phyloP scores from a whole-genome alignment of 257 asterid species.

The Misopates orontium region DNA sequence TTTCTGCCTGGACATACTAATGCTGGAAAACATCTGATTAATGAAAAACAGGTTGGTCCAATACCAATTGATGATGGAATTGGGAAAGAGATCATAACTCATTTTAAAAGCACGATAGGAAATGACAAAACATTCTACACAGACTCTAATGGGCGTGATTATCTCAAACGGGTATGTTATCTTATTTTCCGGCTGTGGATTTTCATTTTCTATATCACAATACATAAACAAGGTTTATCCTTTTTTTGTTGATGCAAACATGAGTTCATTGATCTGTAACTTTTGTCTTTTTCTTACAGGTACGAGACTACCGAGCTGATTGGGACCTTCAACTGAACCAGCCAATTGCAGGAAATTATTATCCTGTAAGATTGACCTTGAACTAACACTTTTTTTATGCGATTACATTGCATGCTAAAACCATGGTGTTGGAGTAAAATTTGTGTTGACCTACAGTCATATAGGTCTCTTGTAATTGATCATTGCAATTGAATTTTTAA shows the following conservation, averaged over 20 bases:
- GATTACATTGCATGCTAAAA: not conserved
- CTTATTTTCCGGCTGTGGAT: constrained; percentile 13
- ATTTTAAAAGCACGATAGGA: constrained; percentile 58
- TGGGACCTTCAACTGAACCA: constrained; percentile 92
- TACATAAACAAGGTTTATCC: not conserved
- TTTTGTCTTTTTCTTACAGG: constrained; percentile 41
- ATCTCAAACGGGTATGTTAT: constrained; percentile 75
- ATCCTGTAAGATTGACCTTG: constrained; percentile 62
- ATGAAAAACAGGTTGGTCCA: constrained; percentile 79
- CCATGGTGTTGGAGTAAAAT: not conserved
- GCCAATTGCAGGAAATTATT: constrained; percentile 91
- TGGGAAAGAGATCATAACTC: constrained; percentile 84
- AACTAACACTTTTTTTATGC: not conserved
- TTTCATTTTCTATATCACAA: not conserved
- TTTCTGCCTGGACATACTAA: constrained; percentile 9
- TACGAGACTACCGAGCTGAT: constrained; percentile 82
- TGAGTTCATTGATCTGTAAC: not conserved
- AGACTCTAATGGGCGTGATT: constrained; percentile 94
- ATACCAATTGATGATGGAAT: constrained; percentile 77
- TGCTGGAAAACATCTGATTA: constrained; percentile 9
- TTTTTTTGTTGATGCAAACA: too few species aligned
- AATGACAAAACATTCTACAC: constrained; percentile 80
- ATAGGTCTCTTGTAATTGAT: not conserved
- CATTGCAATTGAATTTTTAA: not conserved
- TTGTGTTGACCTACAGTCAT: not conserved